Evolutionary conservation across 495 filamentous ascomycete species (phyloP), one percentile per base, ranked within the genome.

Genomic region (Thozetella sp.): DNA sequence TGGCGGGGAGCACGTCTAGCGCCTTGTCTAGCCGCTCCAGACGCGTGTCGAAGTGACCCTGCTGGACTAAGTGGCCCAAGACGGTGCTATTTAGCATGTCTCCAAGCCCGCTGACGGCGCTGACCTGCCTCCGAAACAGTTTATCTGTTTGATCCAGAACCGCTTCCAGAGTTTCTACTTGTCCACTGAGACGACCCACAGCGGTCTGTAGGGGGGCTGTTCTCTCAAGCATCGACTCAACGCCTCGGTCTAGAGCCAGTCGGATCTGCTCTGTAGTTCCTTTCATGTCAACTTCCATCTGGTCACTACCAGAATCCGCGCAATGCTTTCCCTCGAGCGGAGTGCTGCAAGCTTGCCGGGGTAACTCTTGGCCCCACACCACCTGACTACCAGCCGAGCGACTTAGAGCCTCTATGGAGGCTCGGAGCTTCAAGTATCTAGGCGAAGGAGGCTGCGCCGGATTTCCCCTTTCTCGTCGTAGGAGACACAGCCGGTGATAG

Each of bases 401-500:
- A 13, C 4, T 20, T 4, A 15, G n/a, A 3, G 43, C 43, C 10
- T 48, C 43, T 4, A 48, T 9, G 4, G 43, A 48, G 12, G 43
- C 43, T 19, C 43, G 43, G 6, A 48, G 43, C 43, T 48, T 10
- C n/a, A 48, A 19, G 20, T 48, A 48, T 48, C n/a, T 9, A 4
- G 43, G 43, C n/a, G 43, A 48, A 11, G 43, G 43, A 3, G 43
- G 43, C 43, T 48, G 43, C 20, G 43, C 43, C 4, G 43, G 43
- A n/a, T 48, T 48, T 9, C 43, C 43, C n/a, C 43, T 48, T 3
- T 10, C n/a, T n/a, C 20, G 43, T 4, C 43, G 43, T n/a, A 48
- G n/a, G 12, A 19, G 3, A 58, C 22, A 46, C 6, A 19, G 15
- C 12, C 2, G 37, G 22, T 37, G 19, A 40, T 65, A 67, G 37